phyloP scores from a whole-genome alignment of 2,329 filamentous ascomycete species.

The Xylaria multiplex region DNA sequence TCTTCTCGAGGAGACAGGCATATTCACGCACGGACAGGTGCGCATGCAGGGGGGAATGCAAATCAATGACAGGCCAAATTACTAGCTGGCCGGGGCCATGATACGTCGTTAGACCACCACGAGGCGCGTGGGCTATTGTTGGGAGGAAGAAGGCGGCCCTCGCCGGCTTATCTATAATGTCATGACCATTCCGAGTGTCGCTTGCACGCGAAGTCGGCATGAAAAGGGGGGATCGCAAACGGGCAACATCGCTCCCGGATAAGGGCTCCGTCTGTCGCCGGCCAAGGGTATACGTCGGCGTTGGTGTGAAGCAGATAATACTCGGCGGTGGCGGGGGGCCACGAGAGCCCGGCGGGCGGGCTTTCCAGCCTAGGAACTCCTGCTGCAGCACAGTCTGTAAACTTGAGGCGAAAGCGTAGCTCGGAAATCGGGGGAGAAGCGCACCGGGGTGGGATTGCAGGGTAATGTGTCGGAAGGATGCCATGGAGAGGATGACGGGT shows the following conservation, averaged over 20 bases:
- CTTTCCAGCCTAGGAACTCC: slow-evolving; percentile 69
- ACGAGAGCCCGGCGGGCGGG: slow-evolving; percentile 30
- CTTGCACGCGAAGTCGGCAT: slow-evolving; percentile 45
- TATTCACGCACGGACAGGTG: slow-evolving; percentile 77
- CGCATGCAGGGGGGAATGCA: slow-evolving; percentile 67
- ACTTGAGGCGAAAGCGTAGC: slow-evolving; percentile 52
- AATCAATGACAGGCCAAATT: slow-evolving; percentile 90
- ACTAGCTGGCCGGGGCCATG: slow-evolving; percentile 94
- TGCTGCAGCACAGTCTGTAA: slow-evolving; percentile 54
- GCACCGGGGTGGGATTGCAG: slow-evolving; percentile 40
- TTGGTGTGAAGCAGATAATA: slow-evolving; percentile 83
- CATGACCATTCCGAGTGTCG: slow-evolving; percentile 27
- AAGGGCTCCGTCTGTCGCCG: slow-evolving; percentile 74
- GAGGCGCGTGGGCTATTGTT: slow-evolving; percentile 76
- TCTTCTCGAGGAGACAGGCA: slow-evolving; percentile 79
- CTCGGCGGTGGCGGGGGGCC: slow-evolving; percentile 68
- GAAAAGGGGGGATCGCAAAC: slow-evolving; percentile 56
- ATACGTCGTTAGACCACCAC: slow-evolving; percentile 92
- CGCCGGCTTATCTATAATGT: slow-evolving; percentile 17
- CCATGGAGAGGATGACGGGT: slow-evolving; percentile 26
- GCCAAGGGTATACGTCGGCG: slow-evolving; percentile 89
- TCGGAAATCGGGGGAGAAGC: slow-evolving; percentile 44
- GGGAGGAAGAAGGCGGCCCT: slow-evolving; percentile 50
- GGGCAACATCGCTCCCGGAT: slow-evolving; percentile 55
- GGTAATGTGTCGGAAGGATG: slow-evolving; percentile 28